phyloP scores from a whole-genome alignment of 352 stramenopile genomes.

The Pythium dissotocum region DNA sequence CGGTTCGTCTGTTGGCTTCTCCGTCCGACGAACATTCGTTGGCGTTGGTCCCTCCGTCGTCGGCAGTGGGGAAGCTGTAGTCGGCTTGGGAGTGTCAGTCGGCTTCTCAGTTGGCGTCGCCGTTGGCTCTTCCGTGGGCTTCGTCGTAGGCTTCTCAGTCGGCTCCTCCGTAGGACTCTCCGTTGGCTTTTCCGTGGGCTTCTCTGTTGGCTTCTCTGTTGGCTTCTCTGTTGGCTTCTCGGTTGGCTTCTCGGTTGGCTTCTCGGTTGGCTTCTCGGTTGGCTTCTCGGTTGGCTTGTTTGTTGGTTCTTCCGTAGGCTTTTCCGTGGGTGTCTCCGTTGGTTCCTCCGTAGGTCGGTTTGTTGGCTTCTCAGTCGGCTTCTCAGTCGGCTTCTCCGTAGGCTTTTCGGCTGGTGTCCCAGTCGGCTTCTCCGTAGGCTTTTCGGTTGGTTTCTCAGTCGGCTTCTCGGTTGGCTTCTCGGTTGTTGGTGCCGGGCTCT shows the following conservation, averaged over 20 bases:
- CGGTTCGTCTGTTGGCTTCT: not conserved
- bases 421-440: not conserved
- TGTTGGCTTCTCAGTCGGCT: not conserved
- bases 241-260: not conserved
- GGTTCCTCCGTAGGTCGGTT: not conserved
- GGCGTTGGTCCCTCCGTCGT: not conserved
- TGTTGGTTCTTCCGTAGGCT: not conserved
- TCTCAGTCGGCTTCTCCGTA: not conserved
- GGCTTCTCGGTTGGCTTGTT: not conserved
- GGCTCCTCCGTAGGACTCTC: not conserved
- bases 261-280: not conserved
- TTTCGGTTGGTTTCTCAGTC: not conserved
- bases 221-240: not conserved
- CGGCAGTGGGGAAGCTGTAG: not conserved
- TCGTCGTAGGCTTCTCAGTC: not conserved
- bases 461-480: not conserved
- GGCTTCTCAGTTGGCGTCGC: not conserved
- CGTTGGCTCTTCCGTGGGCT: not conserved
- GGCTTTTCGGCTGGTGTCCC: not conserved
- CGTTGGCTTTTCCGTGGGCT: not conserved
- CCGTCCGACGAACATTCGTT: no score
- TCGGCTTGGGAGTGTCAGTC: not conserved
- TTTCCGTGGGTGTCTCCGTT: not conserved
- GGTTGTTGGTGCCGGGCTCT: not conserved
- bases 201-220: not conserved